These are phyloP conservation scores for Cercospora zeae-maydis DNA, from an alignment of 2,329 filamentous ascomycete genomes.

Conservation along the genomic window DNA sequence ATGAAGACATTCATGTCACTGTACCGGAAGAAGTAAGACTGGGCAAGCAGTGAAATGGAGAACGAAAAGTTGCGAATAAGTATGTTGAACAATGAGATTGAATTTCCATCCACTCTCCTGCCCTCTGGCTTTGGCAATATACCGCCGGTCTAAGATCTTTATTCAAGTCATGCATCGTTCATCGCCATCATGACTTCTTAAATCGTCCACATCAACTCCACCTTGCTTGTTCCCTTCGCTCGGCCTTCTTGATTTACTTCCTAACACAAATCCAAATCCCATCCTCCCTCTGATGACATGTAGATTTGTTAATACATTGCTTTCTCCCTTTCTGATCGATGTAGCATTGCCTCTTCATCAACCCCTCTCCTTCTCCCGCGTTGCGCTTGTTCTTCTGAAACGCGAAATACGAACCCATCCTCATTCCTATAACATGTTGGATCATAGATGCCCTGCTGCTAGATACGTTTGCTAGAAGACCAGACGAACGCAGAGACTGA, in stretches of 20 bases:
- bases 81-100: not conserved
- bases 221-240: not conserved
- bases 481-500: no score
- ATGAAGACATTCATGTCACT: not conserved
- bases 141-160: not conserved
- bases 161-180: not conserved
- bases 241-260: not conserved
- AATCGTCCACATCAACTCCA: not conserved
- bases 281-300: not conserved
- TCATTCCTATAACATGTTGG: not conserved
- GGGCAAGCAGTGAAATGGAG: not conserved
- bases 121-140: not conserved
- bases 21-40: not conserved
- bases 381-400: no score
- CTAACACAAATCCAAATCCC: slow-evolving; percentile 13
- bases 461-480: no score
- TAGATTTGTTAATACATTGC: slow-evolving; percentile 12
- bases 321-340: not conserved
- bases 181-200: not conserved
- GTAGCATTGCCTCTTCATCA: not conserved
- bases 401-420: no score
- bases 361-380: not conserved
- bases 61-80: not conserved
- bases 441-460: no score
- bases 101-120: not conserved